phyloP scores from a whole-genome alignment of 495 filamentous ascomycete species.

The Saxispiralis lemnorum region DNA sequence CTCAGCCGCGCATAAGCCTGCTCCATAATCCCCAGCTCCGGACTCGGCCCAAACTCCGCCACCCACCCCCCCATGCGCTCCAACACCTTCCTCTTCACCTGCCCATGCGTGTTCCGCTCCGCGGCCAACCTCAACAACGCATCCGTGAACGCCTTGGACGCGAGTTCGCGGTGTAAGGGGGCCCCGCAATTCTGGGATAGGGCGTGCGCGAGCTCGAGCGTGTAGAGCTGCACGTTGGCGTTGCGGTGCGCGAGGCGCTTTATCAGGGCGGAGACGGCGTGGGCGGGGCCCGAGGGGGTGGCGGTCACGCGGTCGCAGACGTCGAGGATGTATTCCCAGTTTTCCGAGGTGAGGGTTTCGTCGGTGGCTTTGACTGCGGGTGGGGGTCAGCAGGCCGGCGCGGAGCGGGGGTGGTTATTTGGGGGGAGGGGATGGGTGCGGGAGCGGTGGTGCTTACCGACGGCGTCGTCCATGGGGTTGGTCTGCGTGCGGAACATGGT shows the following conservation, averaged over 20 bases:
- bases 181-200: conserved; percentile 88
- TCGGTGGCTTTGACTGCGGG: conserved; percentile 83
- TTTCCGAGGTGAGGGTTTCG: conserved; percentile 93
- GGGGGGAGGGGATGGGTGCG: not conserved
- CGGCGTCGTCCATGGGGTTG: conserved; percentile 65
- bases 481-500: conserved; percentile 64
- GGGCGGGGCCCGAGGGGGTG: conserved; percentile 61
- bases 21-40: conserved; percentile 94
- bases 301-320: conserved; percentile 79
- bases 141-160: conserved; percentile 90
- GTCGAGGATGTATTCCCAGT: conserved; percentile 97
- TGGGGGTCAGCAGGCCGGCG: not conserved
- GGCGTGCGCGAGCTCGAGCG: conserved; percentile 87
- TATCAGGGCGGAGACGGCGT: conserved; percentile 85
- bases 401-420: not conserved
- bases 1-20: conserved; percentile 85
- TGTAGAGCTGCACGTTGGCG: conserved; percentile 98
- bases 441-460: conserved; percentile 36
- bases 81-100: conserved; percentile 91
- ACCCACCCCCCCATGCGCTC: conserved; percentile 95
- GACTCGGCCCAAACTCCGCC: conserved; percentile 78
- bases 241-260: conserved; percentile 92
- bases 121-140: conserved; percentile 75
- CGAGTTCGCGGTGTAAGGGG: conserved; percentile 80
- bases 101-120: conserved; percentile 84